These are phyloP conservation scores for Yamadazyma taylorii DNA, from an alignment of 1,139 yeast species.

Conservation along the genomic window DNA sequence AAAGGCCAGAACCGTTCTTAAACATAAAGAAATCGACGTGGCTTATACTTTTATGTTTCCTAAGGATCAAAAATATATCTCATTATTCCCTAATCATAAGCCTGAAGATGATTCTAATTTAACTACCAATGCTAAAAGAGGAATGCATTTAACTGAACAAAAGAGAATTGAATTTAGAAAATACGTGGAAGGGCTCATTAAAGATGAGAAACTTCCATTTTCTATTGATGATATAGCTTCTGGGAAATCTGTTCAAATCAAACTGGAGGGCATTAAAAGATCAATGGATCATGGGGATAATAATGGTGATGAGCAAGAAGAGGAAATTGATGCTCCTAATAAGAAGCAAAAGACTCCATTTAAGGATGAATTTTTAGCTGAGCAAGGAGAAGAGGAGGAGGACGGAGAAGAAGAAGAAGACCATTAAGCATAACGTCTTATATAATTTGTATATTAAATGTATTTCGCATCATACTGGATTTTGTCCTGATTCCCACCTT, in stretches of 20 bases:
- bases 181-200: slow-evolving; percentile 49
- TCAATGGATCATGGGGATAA: slow-evolving; percentile 14
- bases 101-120: slow-evolving; percentile 27
- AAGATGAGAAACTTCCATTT: slow-evolving; percentile 54
- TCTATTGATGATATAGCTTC: slow-evolving; percentile 55
- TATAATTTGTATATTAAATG: slow-evolving; percentile 9
- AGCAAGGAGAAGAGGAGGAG: slow-evolving; percentile 8
- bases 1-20: slow-evolving; percentile 50
- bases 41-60: slow-evolving; percentile 83
- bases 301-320: too few relatives aligned
- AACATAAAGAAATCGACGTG: slow-evolving; percentile 66
- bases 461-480: not conserved
- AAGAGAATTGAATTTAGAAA: slow-evolving; percentile 51
- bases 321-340: slow-evolving; percentile 46
- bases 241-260: slow-evolving; percentile 40
- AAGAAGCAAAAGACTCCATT: slow-evolving; percentile 22
- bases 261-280: slow-evolving; percentile 14
- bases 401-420: slow-evolving; percentile 7
- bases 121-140: slow-evolving; percentile 45
- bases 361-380: slow-evolving; percentile 48
- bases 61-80: slow-evolving; percentile 72
- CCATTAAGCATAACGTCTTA: not conserved
- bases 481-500: too few relatives aligned
- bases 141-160: slow-evolving; percentile 48
- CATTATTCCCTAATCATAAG: slow-evolving; percentile 60